phyloP scores from a whole-genome alignment of 2,329 filamentous ascomycete genomes.

The Epichloe uncinata region DNA sequence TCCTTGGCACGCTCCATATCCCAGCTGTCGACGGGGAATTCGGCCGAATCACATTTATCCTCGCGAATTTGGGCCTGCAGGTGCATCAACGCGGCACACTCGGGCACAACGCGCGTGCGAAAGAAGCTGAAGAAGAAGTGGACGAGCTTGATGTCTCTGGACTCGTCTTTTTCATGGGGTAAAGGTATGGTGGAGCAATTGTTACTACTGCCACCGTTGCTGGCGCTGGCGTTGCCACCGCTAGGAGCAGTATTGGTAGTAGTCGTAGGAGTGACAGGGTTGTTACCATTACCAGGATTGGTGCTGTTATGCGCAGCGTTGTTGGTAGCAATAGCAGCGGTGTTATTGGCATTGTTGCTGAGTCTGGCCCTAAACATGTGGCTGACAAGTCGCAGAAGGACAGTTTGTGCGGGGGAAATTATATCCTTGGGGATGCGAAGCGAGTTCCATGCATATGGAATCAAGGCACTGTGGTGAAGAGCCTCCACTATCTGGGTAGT shows the following conservation, averaged over 20 bases:
- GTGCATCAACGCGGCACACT: constrained; percentile 88
- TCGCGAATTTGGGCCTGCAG: constrained; percentile 81
- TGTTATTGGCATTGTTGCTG: constrained; percentile 21
- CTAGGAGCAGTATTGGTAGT: neutral
- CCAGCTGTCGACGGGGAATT: constrained; percentile 92
- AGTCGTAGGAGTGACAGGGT: neutral
- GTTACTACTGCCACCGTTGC: constrained; percentile 14
- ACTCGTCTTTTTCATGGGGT: constrained; percentile 32
- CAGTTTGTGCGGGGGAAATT: constrained; percentile 86
- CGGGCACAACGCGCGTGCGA: constrained; percentile 80
- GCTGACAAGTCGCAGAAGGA: constrained; percentile 80
- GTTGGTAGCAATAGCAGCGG: neutral
- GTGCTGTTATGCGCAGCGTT: constrained; percentile 25
- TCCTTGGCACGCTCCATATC: constrained; percentile 97
- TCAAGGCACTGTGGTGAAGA: constrained; percentile 74
- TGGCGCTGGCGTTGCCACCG: constrained; percentile 16
- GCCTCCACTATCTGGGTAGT: constrained; percentile 93
- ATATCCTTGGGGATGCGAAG: constrained; percentile 91
- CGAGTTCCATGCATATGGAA: constrained; percentile 86
- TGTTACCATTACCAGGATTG: constrained; percentile 7
- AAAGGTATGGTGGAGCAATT: constrained; percentile 22
- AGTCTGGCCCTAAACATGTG: constrained; percentile 63
- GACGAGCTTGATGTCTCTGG: constrained; percentile 48
- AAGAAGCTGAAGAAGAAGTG: constrained; percentile 92
- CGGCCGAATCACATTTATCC: constrained; percentile 60